Base-by-base conservation (phyloP, 306 rosid genomes). In the Vachellia collinsii region DNA sequence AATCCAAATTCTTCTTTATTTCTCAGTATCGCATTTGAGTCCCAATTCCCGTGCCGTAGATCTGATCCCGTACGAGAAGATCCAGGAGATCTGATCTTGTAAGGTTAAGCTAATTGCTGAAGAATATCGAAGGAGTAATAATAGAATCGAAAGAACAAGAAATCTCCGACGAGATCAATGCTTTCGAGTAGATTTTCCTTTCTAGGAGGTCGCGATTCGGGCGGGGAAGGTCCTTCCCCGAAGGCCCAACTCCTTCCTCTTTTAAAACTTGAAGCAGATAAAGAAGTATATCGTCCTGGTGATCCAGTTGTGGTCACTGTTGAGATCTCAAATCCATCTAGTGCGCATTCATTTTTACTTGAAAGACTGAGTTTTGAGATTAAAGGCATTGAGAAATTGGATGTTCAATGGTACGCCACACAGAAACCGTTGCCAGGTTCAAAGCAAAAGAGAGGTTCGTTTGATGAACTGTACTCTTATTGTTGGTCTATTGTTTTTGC, bases 381-480 rank as follows among this genome's bases (percentile, higher is more conserved):
- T 74, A 88, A 82, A 66, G 98, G 98, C 13, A 70, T 92, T 78
- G 97, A 90, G 92, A 96, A 93, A 88, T 85, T 92, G 79, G 99
- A 96, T 47, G 69, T 87, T 43, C 99, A 96, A 77, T 96, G 99
- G 99, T 93, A 92, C 73, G 92, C 89, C 59, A 93, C 98, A 29
- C 97, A 87, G 88, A 96, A 92, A 83, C 91, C 97, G 11, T 37
- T 83, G 37, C 87, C 85, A 38, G 97, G 93, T 84, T 92, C 97
- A 16, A 93, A 87, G 70, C 99, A 90, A 83, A 90, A 93, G 82
- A 87, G 93, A 90, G 99, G 99, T 89, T 77, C 7, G 86, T 66
- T 71, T 43, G 23, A 43, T n/a, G 9, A 36, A 64, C 61, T 46
- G 37, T 23, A 17, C 47, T 46, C 5, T 74, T 77, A 43, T 77